Conservation (phyloP, 2,329 filamentous ascomycete species). For the Colletotrichum sp. region DNA sequence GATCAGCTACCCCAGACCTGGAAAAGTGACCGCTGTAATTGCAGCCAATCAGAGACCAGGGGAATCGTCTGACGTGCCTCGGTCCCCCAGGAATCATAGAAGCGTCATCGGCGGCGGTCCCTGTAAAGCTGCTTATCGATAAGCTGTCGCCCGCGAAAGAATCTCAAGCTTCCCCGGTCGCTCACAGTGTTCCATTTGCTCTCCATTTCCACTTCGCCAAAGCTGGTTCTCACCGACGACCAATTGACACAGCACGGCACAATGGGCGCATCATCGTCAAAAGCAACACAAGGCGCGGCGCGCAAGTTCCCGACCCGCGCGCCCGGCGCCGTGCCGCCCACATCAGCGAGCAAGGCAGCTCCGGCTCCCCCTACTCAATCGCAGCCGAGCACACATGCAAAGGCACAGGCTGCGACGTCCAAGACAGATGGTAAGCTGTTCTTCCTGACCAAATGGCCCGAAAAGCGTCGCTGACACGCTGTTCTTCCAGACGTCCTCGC, state of each 20-base stretch:
- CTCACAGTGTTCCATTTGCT: background rate
- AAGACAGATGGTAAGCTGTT: conserved; percentile 37
- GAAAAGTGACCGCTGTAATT: background rate
- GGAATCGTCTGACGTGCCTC: background rate
- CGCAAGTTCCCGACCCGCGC: conserved; percentile 51
- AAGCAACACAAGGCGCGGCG: conserved; percentile 42
- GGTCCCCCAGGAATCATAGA: background rate
- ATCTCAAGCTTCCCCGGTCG: background rate
- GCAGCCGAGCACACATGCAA: background rate
- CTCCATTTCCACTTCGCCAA: background rate
- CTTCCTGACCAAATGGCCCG: background rate
- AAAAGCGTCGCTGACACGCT: conserved; percentile 1
- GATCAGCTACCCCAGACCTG: background rate
- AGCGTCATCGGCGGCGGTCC: conserved; percentile 2
- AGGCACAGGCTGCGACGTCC: conserved; percentile 23
- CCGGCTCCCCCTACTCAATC: conserved; percentile 21
- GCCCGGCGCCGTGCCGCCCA: conserved; percentile 26
- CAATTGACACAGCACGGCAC: background rate
- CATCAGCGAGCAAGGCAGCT: conserved; percentile 12
- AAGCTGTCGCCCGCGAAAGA: background rate
- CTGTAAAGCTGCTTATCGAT: conserved; percentile 4
- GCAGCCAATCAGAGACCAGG: background rate
- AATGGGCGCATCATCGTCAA: conserved; percentile 55
- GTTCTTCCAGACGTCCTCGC: conserved; percentile 39
- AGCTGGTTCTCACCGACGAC: background rate